phyloP scores from a whole-genome alignment of 2,329 filamentous ascomycete species.

The Penicillium sp. region DNA sequence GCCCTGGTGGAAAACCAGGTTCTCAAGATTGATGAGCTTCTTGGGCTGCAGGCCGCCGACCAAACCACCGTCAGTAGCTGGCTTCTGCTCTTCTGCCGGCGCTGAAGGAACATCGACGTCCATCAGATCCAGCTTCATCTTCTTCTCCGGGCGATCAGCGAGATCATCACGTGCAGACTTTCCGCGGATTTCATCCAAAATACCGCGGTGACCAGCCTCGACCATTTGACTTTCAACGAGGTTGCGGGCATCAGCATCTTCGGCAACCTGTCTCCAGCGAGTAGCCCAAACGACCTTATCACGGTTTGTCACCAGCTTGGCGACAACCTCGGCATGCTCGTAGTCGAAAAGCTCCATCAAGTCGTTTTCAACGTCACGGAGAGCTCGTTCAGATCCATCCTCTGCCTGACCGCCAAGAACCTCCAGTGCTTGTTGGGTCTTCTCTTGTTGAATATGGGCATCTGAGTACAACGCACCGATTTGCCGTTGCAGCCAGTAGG shows the following conservation, averaged over 20 bases:
- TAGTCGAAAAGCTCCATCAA: slow-evolving; percentile 98
- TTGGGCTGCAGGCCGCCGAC: slow-evolving; percentile 83
- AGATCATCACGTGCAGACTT: slow-evolving; percentile 60
- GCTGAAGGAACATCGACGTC: slow-evolving; percentile 75
- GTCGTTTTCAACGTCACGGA: slow-evolving; percentile 96
- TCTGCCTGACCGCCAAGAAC: slow-evolving; percentile 74
- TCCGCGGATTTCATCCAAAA: slow-evolving; percentile 84
- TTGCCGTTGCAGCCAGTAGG: slow-evolving; percentile 94
- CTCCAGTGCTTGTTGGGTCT: slow-evolving; percentile 79
- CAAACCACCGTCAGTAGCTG: slow-evolving; percentile 62
- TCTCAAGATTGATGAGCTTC: slow-evolving; percentile 89
- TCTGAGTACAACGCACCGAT: slow-evolving; percentile 87
- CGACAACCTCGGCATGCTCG: slow-evolving; percentile 89
- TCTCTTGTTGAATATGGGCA: slow-evolving; percentile 89
- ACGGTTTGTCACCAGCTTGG: slow-evolving; percentile 85
- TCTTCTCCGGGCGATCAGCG: slow-evolving; percentile 66
- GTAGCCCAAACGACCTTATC: slow-evolving; percentile 97
- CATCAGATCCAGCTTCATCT: slow-evolving; percentile 82
- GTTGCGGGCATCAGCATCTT: slow-evolving; percentile 69
- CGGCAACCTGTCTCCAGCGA: slow-evolving; percentile 77
- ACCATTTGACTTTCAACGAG: slow-evolving; percentile 88
- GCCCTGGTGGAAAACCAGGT: slow-evolving; percentile 94
- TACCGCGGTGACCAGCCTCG: slow-evolving; percentile 79
- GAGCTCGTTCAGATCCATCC: slow-evolving; percentile 76
- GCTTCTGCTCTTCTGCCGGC: slow-evolving; percentile 57